Percentiles rank a stretch among this genome's conserved stretches.
These are phyloP conservation scores for Microbotryum scabiosae DNA, from an alignment of 1,284 basidiomycete genomes.

Conservation along the genomic window DNA sequence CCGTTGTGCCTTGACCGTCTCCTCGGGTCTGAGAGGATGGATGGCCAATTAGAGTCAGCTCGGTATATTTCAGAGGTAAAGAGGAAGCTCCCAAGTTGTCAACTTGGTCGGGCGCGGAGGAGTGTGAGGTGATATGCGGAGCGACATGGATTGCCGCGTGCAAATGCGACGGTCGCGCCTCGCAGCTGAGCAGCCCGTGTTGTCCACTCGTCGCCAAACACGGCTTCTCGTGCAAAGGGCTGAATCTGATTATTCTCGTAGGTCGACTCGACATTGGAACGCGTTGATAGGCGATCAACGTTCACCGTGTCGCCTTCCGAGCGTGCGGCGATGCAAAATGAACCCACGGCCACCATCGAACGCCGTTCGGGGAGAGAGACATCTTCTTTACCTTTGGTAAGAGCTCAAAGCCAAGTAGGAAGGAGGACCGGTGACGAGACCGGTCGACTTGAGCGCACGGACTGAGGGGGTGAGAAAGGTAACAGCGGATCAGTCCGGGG, in stretches of 20 bases:
- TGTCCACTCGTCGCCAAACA: neutral
- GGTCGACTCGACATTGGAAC: neutral
- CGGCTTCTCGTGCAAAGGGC: no score
- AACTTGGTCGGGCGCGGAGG: neutral
- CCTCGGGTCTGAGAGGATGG: slow-evolving; percentile 47
- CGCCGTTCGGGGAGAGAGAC: neutral
- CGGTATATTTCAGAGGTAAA: no score
- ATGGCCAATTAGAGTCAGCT: neutral
- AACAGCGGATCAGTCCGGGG: no score
- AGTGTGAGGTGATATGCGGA: neutral
- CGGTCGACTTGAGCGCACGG: slow-evolving; percentile 87
- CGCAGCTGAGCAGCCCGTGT: neutral
- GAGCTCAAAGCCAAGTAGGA: slow-evolving; percentile 60
- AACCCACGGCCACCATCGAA: neutral
- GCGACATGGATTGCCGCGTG: neutral
- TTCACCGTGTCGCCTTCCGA: neutral
- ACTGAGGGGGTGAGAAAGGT: slow-evolving; percentile 45
- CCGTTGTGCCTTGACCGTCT: slow-evolving; percentile 61
- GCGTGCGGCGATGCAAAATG: neutral
- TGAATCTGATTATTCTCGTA: neutral
- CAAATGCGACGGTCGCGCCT: neutral
- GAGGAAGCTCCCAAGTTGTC: no score
- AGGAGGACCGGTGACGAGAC: slow-evolving; percentile 72
- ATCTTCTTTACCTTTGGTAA: slow-evolving; percentile 49
- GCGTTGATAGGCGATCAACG: neutral